Evolutionary conservation across 1,284 basidiomycete species (phyloP).

Genomic region (Trichosporon sp.): DNA sequence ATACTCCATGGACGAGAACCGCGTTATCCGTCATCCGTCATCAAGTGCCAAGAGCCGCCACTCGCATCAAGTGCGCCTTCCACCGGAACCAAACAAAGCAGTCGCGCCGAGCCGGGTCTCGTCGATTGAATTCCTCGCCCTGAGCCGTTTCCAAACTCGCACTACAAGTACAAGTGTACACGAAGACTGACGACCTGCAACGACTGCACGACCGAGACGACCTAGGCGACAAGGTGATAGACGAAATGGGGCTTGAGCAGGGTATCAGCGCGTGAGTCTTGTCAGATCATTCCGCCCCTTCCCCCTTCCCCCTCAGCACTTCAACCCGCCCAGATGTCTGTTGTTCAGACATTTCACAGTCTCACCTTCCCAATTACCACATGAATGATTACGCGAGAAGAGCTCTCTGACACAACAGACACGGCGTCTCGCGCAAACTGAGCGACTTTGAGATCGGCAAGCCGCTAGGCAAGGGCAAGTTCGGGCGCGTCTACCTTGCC

Average conservation of each 20-base stretch:
- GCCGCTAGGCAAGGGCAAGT: conserved; percentile 88
- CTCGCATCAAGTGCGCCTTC: no score
- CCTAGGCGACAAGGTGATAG: neutral
- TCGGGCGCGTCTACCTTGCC: conserved; percentile 81
- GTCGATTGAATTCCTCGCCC: neutral
- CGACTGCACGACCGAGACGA: neutral
- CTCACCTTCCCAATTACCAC: neutral
- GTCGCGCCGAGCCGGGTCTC: neutral
- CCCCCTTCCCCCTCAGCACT: neutral
- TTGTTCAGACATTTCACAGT: neutral
- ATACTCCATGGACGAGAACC: no score
- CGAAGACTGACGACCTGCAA: neutral
- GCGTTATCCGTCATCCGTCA: no score
- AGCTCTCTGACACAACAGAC: conserved; percentile 10
- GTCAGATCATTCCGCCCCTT: neutral
- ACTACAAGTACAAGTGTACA: neutral
- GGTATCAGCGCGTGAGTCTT: neutral
- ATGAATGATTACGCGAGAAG: no score
- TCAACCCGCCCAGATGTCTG: neutral
- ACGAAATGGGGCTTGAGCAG: neutral
- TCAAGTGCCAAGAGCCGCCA: no score
- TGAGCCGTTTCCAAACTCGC: neutral
- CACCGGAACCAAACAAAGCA: neutral
- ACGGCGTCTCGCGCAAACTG: conserved; percentile 15
- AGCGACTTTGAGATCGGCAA: conserved; percentile 80